Evolutionary conservation across 1,284 basidiomycete genomes (phyloP).

Genomic region (Cryptococcus sp.): DNA sequence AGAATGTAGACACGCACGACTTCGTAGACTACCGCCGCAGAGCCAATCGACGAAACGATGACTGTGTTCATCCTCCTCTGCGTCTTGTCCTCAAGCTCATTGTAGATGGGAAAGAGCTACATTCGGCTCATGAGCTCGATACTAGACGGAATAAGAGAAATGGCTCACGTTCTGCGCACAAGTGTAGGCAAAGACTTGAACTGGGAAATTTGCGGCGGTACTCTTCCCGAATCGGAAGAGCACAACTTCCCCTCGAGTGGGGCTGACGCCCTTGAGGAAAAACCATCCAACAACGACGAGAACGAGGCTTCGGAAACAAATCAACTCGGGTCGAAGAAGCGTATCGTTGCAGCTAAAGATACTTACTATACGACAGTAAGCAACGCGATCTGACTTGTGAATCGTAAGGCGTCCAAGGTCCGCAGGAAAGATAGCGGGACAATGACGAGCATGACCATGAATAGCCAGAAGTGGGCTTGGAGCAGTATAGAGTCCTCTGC

Average conservation of each 20-base stretch:
- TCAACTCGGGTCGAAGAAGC: not conserved
- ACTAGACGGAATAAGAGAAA: conserved; percentile 3
- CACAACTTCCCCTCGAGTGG: conserved; percentile 45
- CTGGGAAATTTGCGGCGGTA: conserved; percentile 73
- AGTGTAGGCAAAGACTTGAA: conserved; percentile 93
- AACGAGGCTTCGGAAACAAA: conserved; percentile 58
- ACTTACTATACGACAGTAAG: conserved; percentile 62
- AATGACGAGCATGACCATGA: conserved; percentile 76
- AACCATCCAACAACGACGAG: conserved; percentile 62
- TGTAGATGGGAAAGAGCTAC: conserved; percentile 70
- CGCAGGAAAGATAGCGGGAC: conserved; percentile 85
- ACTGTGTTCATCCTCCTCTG: conserved; percentile 85
- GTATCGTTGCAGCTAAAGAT: conserved; percentile 47
- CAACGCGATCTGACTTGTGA: conserved; percentile 54
- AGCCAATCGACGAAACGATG: conserved; percentile 81
- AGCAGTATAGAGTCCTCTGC: conserved; percentile 64
- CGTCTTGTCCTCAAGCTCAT: conserved; percentile 80
- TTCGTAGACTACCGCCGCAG: conserved; percentile 75
- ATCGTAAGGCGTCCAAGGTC: conserved; percentile 65
- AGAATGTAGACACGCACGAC: conserved; percentile 28
- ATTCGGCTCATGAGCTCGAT: conserved; percentile 13
- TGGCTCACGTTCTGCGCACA: conserved; percentile 81
- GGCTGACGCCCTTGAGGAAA: conserved; percentile 46
- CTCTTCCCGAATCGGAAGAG: conserved; percentile 41
- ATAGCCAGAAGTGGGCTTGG: conserved; percentile 80